Percentiles rank a stretch among this genome's conserved stretches.
Evolutionary conservation across 495 filamentous ascomycete species (phyloP).

Genomic region (Neurospora sp.): DNA sequence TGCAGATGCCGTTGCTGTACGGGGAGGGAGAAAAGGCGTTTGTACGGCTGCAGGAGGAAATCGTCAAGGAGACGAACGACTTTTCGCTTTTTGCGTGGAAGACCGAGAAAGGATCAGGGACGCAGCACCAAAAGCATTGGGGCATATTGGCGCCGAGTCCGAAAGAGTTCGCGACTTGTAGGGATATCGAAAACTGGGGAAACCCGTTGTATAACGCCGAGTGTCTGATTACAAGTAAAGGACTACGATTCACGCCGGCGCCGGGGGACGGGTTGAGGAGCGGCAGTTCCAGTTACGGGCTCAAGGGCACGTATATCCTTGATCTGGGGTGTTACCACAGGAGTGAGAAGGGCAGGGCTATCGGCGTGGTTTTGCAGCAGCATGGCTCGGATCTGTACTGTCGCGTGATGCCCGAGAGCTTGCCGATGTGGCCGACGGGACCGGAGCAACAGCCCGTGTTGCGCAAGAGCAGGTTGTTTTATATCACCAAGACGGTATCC

Average conservation of each 20-base stretch:
- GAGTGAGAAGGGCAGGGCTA: not conserved
- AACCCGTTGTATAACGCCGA: conserved; percentile 12
- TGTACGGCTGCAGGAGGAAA: conserved; percentile 12
- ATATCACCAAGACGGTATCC: conserved; percentile 12
- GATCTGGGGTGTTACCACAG: conserved; percentile 6
- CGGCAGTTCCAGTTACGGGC: not conserved
- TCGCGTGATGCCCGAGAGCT: conserved; percentile 6
- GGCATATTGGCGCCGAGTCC: conserved; percentile 8
- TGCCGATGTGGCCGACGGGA: not conserved
- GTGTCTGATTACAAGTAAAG: conserved; percentile 8
- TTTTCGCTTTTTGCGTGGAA: conserved; percentile 10
- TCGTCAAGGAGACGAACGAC: conserved; percentile 12
- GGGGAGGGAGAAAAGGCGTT: conserved; percentile 14
- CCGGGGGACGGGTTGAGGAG: conserved; percentile 1
- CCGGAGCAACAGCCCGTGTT: not conserved
- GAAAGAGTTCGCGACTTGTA: conserved; percentile 1
- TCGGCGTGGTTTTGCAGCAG: conserved; percentile 13
- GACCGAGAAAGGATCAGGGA: not conserved
- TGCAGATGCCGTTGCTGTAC: conserved; percentile 12
- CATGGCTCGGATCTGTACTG: conserved; percentile 15
- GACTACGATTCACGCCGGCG: conserved; percentile 8
- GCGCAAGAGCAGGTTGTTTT: conserved; percentile 6
- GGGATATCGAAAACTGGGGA: conserved; percentile 1
- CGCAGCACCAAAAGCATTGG: conserved; percentile 4
- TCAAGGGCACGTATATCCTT: conserved; percentile 8